A percentile compares a stretch with the other conserved stretches of the same genome.
phyloP scores from a whole-genome alignment of 805 yeast species.

The Wickerhamiella domercqiae region DNA sequence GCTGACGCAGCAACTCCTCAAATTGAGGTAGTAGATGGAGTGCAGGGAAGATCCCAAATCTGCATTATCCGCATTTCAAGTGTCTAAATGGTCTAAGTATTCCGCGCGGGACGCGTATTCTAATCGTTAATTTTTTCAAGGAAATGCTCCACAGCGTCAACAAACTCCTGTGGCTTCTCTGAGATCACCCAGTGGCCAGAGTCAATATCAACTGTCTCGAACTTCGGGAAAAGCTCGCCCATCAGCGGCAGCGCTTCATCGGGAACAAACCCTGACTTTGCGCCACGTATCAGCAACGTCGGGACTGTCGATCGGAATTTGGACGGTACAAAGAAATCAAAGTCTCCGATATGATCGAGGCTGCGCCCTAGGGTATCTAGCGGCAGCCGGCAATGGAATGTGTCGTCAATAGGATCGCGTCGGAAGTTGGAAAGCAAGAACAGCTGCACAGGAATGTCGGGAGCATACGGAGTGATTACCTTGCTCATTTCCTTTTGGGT shows the following conservation, averaged over 20 bases:
- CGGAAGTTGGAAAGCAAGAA: conserved; percentile 61
- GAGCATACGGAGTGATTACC: conserved; percentile 47
- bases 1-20: too few species aligned
- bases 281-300: conserved; percentile 64
- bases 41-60: too few species aligned
- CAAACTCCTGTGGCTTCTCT: conserved; percentile 69
- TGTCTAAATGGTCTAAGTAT: too few species aligned
- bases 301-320: conserved; percentile 52
- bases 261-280: conserved; percentile 58
- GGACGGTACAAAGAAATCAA: conserved; percentile 48
- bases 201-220: conserved; percentile 56
- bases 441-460: conserved; percentile 45
- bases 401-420: conserved; percentile 25
- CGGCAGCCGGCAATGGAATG: conserved; percentile 45
- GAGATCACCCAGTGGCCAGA: conserved; percentile 90
- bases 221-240: conserved; percentile 64
- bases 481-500: conserved; percentile 54
- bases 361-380: conserved; percentile 50
- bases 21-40: too few species aligned
- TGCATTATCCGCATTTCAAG: too few species aligned
- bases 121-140: too few species aligned
- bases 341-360: conserved; percentile 52
- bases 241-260: conserved; percentile 66
- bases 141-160: conserved; percentile 46
- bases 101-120: too few species aligned